phyloP scores from a whole-genome alignment of 192 early-diverging fungal genomes.

The Coemansia sp. region DNA sequence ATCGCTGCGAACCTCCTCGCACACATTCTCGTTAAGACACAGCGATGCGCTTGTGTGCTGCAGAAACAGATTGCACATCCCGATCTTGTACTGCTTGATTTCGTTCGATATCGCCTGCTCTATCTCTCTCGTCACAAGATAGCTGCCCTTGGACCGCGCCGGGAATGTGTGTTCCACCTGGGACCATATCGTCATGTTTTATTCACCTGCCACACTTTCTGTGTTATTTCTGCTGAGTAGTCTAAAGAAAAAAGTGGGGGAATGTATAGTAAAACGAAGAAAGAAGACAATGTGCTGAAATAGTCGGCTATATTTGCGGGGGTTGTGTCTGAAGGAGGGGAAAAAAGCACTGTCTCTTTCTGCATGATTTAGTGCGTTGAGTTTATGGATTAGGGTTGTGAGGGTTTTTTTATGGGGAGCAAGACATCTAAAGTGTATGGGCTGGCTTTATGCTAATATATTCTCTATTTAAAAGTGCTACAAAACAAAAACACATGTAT shows the following conservation, averaged over 20 bases:
- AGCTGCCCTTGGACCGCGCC: slow-evolving; percentile 66
- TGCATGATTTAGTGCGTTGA: too few relatives aligned
- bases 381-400: too few relatives aligned
- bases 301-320: too few relatives aligned
- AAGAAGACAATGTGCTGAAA: background rate
- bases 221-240: background rate
- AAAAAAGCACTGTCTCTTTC: too few relatives aligned
- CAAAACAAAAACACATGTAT: too few relatives aligned
- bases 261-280: too few relatives aligned
- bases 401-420: too few relatives aligned
- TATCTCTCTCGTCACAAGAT: slow-evolving; percentile 75
- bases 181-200: slow-evolving; percentile 57
- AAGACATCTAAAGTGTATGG: too few relatives aligned
- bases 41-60: slow-evolving; percentile 92
- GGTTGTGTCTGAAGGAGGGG: too few relatives aligned
- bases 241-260: background rate
- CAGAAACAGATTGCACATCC: slow-evolving; percentile 86
- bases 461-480: too few relatives aligned
- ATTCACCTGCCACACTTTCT: too few relatives aligned
- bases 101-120: slow-evolving; percentile 55
- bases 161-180: slow-evolving; percentile 66
- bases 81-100: slow-evolving; percentile 65
- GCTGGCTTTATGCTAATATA: too few relatives aligned
- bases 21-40: slow-evolving; percentile 87
- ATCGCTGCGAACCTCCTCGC: slow-evolving; percentile 73